Conservation (phyloP, 2,329 filamentous ascomycete genomes). For the Ceratocystis harringtonii region DNA sequence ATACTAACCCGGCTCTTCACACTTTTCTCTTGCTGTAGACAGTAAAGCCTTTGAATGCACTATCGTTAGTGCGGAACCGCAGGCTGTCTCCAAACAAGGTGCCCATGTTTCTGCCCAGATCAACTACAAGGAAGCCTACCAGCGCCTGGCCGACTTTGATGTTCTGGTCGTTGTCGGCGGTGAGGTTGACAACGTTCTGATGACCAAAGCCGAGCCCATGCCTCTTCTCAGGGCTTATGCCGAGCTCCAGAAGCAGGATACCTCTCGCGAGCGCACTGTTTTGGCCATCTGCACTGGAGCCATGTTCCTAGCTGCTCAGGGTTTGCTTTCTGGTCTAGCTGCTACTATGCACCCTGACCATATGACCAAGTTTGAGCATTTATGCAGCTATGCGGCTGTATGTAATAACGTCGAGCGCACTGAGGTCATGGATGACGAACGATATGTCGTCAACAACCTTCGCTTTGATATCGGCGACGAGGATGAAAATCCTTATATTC, state of each 20-base stretch:
- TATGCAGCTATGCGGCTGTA: conserved; percentile 59
- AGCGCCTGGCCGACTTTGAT: conserved; percentile 60
- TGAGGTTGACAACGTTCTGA: conserved; percentile 46
- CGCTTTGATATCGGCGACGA: conserved; percentile 71
- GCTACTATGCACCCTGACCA: conserved; percentile 73
- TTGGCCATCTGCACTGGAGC: conserved; percentile 67
- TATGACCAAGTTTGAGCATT: conserved; percentile 65
- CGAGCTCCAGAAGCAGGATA: conserved; percentile 66
- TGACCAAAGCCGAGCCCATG: conserved; percentile 53
- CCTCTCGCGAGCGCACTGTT: conserved; percentile 64
- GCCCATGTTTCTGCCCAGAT: conserved; percentile 59
- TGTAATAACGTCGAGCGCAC: conserved; percentile 60
- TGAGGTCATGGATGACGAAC: conserved; percentile 64
- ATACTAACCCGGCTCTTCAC: background rate
- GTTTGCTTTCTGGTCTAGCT: conserved; percentile 61
- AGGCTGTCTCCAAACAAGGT: conserved; percentile 46
- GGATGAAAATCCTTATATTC: conserved; percentile 71
- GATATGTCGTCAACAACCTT: conserved; percentile 84
- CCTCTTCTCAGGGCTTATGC: conserved; percentile 60
- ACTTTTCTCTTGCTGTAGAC: conserved; percentile 24
- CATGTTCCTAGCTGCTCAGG: conserved; percentile 60
- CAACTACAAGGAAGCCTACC: conserved; percentile 62
- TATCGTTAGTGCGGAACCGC: conserved; percentile 37
- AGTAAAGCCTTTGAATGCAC: conserved; percentile 45
- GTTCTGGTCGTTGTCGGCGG: conserved; percentile 67